Base-by-base conservation (phyloP, 192 early-diverging fungal genomes). In the Endogone sp. region DNA sequence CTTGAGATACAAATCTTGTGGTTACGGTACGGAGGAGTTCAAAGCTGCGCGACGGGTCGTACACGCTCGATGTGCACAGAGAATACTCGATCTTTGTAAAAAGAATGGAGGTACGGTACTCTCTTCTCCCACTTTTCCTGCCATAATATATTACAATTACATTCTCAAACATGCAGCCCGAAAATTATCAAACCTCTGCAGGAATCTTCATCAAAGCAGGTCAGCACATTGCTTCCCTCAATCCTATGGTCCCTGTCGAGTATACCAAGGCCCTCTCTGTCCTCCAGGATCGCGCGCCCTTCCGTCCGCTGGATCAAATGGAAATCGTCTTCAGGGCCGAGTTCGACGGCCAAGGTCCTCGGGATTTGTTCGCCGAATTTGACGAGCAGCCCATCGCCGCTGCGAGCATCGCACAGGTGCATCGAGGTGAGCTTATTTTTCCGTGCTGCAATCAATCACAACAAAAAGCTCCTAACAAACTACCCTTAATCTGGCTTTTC, bases 381-480 rank as follows among this genome's bases (percentile, higher is more conserved):
- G 82, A 80, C 2, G 68, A 75, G 26, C 67, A 62, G 21, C 82
- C 82, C 2, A 67, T 83, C 63, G 82, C 82, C 13, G 78, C 82
- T 23, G 82, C 82, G 16, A 78, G 76, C 60, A 70, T 83, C 16
- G 82, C 82, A 10, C 82, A 83, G 55, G 82, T 83, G 21, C 82
- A 83, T 56, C 60, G 68, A 71, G 80, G 80, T 78, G 63, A 65
- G 54, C 62, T 63, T n/a, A n/a, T n/a, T 31, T n/a, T n/a, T n/a
- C n/a, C n/a, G n/a, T n/a, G 24, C 72, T 23, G n/a, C 56, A 22
- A 57, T 57, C n/a, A n/a, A n/a, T n/a, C n/a, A n/a, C n/a, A n/a
- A n/a, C n/a, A n/a, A n/a, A n/a, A 32, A 60, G 20, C 23, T 28
- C 28, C 49, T 69, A 2, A 26, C 59, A 61, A 37, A 44, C 13